Evolutionary conservation across 176 grass and related monocot genomes (phyloP).

Genomic region (Calamus simplicifolius): DNA sequence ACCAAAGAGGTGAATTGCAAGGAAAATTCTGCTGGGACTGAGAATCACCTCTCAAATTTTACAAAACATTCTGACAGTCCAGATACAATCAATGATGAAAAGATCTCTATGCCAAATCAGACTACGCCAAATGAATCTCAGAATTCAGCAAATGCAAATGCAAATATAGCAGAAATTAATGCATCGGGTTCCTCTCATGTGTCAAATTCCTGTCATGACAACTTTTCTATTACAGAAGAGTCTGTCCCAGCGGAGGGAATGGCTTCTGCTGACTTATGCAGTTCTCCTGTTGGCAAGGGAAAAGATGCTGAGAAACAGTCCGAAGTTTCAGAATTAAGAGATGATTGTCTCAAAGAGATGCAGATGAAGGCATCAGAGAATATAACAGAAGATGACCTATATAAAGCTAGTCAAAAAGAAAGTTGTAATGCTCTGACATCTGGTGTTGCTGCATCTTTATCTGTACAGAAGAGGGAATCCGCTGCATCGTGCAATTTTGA

Average conservation of each 20-base stretch:
- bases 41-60: slow-evolving; percentile 11
- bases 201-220: not conserved
- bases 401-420: not conserved
- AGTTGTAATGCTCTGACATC: not conserved
- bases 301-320: not conserved
- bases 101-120: slow-evolving; percentile 24
- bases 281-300: slow-evolving; percentile 1
- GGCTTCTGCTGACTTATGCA: slow-evolving; percentile 7
- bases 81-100: slow-evolving; percentile 22
- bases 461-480: not conserved
- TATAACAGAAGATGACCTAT: not conserved
- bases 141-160: slow-evolving; percentile 2
- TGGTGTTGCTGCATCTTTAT: not conserved
- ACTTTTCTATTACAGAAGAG: not conserved
- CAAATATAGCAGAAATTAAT: slow-evolving; percentile 5
- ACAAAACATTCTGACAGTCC: slow-evolving; percentile 2
- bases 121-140: not conserved
- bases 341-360: slow-evolving; percentile 9
- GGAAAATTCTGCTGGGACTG: slow-evolving; percentile 3
- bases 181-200: not conserved
- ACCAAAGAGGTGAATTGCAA: not conserved
- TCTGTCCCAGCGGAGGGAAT: not conserved
- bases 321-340: not conserved
- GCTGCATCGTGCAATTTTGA: slow-evolving; percentile 1
- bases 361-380: not conserved